Conservation (phyloP, 1,284 basidiomycete genomes). For the Trametes hirsuta region DNA sequence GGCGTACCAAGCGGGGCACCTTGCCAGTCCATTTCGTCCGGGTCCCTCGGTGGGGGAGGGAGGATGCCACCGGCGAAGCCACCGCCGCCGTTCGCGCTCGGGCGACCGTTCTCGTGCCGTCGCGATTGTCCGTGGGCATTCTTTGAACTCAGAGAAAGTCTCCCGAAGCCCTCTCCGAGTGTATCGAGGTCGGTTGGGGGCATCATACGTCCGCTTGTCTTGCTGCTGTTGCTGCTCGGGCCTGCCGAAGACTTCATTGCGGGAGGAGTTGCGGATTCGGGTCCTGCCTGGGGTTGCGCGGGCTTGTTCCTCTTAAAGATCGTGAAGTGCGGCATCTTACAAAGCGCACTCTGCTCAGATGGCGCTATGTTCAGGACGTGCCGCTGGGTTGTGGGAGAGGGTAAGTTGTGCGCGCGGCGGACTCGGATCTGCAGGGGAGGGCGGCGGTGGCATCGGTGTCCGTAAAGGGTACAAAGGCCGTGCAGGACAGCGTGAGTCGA, state of each 20-base stretch:
- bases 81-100: neutral
- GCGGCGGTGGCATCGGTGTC: too few species aligned
- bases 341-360: too few species aligned
- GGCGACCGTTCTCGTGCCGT: slow-evolving; percentile 1
- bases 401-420: neutral
- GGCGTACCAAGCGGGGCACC: neutral
- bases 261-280: neutral
- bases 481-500: too few species aligned
- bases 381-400: too few species aligned
- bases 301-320: slow-evolving; percentile 25
- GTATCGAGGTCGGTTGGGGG: slow-evolving; percentile 6
- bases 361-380: too few species aligned
- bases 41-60: slow-evolving; percentile 2
- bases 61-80: slow-evolving; percentile 38
- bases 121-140: neutral
- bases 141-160: slow-evolving; percentile 8
- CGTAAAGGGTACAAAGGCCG: too few species aligned
- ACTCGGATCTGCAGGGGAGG: too few species aligned
- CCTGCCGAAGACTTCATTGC: neutral
- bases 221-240: neutral
- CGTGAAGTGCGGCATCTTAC: slow-evolving; percentile 5
- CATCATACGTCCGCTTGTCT: slow-evolving; percentile 9
- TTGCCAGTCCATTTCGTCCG: slow-evolving; percentile 4
- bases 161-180: slow-evolving; percentile 16
- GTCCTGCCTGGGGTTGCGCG: slow-evolving; percentile 4